Base-by-base conservation (phyloP, 2,329 filamentous ascomycete species). In the Podosphaera fusca region DNA sequence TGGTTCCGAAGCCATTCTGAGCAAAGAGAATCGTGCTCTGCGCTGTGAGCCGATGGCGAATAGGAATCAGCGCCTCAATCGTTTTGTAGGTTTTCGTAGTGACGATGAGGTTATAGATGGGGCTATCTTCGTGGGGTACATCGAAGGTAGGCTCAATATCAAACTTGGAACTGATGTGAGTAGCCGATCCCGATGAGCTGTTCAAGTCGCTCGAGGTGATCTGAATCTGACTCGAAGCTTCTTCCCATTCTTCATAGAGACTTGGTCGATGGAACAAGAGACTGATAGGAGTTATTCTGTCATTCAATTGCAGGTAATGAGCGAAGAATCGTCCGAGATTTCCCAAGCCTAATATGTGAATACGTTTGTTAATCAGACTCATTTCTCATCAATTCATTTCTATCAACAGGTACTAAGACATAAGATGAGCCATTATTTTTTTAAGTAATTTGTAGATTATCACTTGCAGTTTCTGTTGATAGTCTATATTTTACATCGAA, bases 1-100 rank as follows among this genome's bases (percentile, higher is more conserved):
- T 69, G 1, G 77, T 70, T 36, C 85, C 88, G 79, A 95, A 84
- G 52, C 90, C 90, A 64, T 95, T 95, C 64, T 95, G 89, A 31
- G 87, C 71, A 64, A 95, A 85, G 10, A 84, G 74, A n/a, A 95
- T 78, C 0, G 85, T 84, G n/a, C 82, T 86, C 2, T 74, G 69
- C 2, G 71, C 68, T 60, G 80, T 75, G 2, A 81, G 75, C 56
- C 94, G 78, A 0, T 77, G 69, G 5, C 77, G 72, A 12, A 95
- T 69, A 21, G 72, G 67, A 55, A 75, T 73, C 4, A 75, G 69
- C 46, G 85, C 82, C 1, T 75, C 70, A n/a, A 85, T 68, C 0
- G 85, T 85, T 42, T 78, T 71, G 2, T 78, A 71, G 0, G 87
- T 79, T 69, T 95, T 95, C 35, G 83, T 85, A 2, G 85, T 76